Evolutionary conservation across 257 asterid species (phyloP).

Genomic region (Capsicum baccatum): DNA sequence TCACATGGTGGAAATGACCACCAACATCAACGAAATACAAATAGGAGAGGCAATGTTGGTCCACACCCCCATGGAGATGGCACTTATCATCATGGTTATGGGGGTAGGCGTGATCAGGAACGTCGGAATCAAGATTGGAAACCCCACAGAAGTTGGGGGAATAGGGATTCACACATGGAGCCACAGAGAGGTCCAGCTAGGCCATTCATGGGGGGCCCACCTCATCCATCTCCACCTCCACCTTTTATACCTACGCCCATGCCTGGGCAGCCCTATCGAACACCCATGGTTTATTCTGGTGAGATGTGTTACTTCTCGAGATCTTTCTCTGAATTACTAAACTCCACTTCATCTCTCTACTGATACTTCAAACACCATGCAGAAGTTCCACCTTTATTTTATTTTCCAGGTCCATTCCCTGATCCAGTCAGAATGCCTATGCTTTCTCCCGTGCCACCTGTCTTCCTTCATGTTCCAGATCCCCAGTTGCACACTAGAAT

Average conservation of each 20-base stretch:
- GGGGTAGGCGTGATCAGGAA: conserved; percentile 74
- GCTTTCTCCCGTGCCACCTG: conserved; percentile 51
- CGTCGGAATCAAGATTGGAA: conserved; percentile 60
- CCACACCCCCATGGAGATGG: conserved; percentile 69
- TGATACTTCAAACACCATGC: conserved; percentile 41
- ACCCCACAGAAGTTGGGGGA: conserved; percentile 56
- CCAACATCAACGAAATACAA: conserved; percentile 59
- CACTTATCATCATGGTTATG: conserved; percentile 51
- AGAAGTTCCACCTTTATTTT: conserved; percentile 59
- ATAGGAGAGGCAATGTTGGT: conserved; percentile 63
- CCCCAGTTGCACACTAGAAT: conserved; percentile 62
- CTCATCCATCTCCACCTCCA: conserved; percentile 40
- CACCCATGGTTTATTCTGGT: conserved; percentile 68
- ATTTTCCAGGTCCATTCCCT: conserved; percentile 53
- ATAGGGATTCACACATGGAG: conserved; percentile 59
- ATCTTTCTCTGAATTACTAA: conserved; percentile 1
- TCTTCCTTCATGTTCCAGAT: conserved; percentile 49
- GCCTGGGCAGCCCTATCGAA: conserved; percentile 49
- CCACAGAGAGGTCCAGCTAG: conserved; percentile 56
- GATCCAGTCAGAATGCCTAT: conserved; percentile 62
- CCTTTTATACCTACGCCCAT: conserved; percentile 51
- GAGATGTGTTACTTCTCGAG: conserved; percentile 37
- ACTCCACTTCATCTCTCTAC: neutral
- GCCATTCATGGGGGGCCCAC: conserved; percentile 61
- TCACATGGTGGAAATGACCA: conserved; percentile 55